phyloP scores from a whole-genome alignment of 2,329 filamentous ascomycete species.

The Chaetomium olivaceum region DNA sequence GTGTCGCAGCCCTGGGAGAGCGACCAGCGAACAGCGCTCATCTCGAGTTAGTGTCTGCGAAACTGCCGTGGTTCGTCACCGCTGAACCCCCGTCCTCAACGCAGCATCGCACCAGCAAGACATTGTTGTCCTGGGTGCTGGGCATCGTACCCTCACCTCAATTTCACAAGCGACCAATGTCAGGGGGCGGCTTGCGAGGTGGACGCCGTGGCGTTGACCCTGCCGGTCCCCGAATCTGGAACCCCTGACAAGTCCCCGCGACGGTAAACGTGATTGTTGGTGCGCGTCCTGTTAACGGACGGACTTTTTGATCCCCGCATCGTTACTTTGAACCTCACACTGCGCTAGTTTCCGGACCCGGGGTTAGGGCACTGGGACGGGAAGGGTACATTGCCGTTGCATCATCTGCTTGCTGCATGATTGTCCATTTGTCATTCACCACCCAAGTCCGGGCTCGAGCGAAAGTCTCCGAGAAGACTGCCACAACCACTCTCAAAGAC shows the following conservation, averaged over 20 bases:
- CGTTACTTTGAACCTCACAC: not conserved
- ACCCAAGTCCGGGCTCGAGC: not conserved
- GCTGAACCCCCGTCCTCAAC: too few relatives aligned
- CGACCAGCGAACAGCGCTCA: not conserved
- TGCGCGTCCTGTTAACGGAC: not conserved
- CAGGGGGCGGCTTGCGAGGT: not conserved
- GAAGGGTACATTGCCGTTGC: constrained; percentile 16
- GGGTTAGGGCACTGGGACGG: constrained; percentile 13
- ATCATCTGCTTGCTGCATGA: constrained; percentile 6
- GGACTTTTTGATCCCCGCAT: not conserved
- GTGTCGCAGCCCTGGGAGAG: not conserved
- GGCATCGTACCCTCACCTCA: not conserved
- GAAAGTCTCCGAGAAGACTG: not conserved
- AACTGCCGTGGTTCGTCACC: too few relatives aligned
- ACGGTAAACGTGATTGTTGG: not conserved
- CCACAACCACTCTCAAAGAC: not conserved
- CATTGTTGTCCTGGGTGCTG: too few relatives aligned
- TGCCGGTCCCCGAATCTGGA: not conserved
- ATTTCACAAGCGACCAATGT: not conserved
- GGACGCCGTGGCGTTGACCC: not conserved
- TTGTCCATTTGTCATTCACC: not conserved
- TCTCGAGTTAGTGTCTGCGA: too few relatives aligned
- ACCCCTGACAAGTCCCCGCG: not conserved
- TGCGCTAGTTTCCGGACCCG: constrained; percentile 7
- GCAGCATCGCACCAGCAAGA: too few relatives aligned